Evolutionary conservation across 345 rosid genomes (phyloP), one percentile per base, ranked within the genome.

Genomic region (Eucalyptus shirleyi): DNA sequence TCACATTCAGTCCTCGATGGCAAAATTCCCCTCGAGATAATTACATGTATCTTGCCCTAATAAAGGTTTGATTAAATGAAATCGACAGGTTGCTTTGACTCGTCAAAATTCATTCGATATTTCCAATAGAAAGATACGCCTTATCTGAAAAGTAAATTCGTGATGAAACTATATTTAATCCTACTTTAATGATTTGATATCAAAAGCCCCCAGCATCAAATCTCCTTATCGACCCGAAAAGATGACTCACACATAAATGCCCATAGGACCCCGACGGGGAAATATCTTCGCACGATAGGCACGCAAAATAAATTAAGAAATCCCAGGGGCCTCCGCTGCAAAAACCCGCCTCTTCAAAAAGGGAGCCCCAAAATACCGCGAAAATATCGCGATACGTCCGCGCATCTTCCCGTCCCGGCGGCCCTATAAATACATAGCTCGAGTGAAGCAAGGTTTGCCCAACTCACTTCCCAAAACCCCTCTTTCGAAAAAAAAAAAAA

Each of bases 401-500:
- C 28, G 16, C 83, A 11, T 77, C 83, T 72, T 72, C 83, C 0
- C 83, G 47, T 26, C 44, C 55, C 44, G n/a, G 28, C 56, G 50
- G 93, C 56, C 28, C 94, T 95, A 94, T 95, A 93, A 93, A 94
- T 93, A 87, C 83, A 92, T 92, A 11, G 90, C 90, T 94, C 51
- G 94, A 92, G 87, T 93, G 1, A 26, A 90, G 91, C 82, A 32
- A 87, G 91, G 96, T 94, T 95, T 95, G 96, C 96, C 95, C 5
- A 93, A 91, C 89, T 87, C 28, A 67, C 86, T 60, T 91, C 91
- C 92, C 92, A 90, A 93, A 87, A 65, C 21, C 91, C 85, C 60
- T 93, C 72, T 23, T 28, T 49, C 8, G 16, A 47, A 67, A 83
- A 69, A 8, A 21, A 32, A 14, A 5, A 19, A 34, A 19, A 51